phyloP scores from a whole-genome alignment of 345 rosid species.

The Pistacia integerrima region DNA sequence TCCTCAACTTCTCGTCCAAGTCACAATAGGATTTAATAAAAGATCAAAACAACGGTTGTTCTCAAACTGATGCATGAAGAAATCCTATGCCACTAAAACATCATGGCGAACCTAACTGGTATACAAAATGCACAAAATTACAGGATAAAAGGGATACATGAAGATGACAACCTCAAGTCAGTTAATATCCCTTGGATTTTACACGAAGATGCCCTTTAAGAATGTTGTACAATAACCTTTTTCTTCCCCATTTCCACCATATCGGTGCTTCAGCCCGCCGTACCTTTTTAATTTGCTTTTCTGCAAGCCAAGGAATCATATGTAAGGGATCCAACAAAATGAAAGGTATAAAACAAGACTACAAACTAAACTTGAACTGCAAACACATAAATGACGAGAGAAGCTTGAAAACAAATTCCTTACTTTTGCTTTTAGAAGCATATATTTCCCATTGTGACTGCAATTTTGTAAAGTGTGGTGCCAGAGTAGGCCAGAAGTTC shows the following conservation, averaged over 20 bases:
- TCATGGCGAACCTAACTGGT: not conserved
- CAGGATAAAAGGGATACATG: not conserved
- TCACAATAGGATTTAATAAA: not conserved
- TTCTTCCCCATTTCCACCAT: slow-evolving; percentile 87
- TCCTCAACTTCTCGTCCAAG: not conserved
- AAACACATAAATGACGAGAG: no score
- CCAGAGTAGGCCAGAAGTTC: slow-evolving; percentile 73
- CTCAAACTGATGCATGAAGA: not conserved
- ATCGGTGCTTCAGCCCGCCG: slow-evolving; percentile 43
- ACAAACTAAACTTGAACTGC: not conserved
- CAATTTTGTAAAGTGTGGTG: slow-evolving; percentile 43
- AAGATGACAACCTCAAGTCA: not conserved
- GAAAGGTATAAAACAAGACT: not conserved
- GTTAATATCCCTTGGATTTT: slow-evolving; percentile 32
- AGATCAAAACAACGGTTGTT: no score
- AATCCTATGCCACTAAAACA: not conserved
- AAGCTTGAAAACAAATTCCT: slow-evolving; percentile 30
- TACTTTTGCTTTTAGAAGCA: slow-evolving; percentile 50
- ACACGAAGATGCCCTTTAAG: slow-evolving; percentile 44
- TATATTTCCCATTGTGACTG: slow-evolving; percentile 56
- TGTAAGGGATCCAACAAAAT: not conserved
- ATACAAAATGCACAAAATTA: slow-evolving; percentile 22
- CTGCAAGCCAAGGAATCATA: slow-evolving; percentile 35
- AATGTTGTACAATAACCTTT: slow-evolving; percentile 53
- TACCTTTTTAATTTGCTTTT: slow-evolving; percentile 51